A percentile compares a stretch with the other conserved stretches of the same genome.
Conservation (phyloP, 225 moss, liverwort and hornwort species). For the Anthoceros angustus region DNA sequence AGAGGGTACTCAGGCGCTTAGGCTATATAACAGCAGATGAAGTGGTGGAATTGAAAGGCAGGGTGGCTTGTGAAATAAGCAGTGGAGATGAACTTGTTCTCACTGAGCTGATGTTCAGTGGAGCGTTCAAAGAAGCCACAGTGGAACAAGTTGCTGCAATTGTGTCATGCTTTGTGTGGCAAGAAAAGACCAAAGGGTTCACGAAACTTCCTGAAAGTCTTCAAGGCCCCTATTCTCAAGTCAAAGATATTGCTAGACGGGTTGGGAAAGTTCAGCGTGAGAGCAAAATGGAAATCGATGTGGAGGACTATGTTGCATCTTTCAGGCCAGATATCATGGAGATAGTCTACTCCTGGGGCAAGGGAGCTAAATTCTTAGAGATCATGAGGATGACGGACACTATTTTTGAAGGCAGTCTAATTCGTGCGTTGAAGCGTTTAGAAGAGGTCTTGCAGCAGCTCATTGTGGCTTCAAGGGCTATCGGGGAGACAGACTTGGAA, state of each 20-base stretch:
- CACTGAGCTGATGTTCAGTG: conserved; percentile 76
- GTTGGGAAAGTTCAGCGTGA: conserved; percentile 82
- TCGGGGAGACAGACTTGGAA: conserved; percentile 73
- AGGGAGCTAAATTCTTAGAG: conserved; percentile 74
- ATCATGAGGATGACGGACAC: conserved; percentile 61
- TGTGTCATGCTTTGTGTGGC: conserved; percentile 84
- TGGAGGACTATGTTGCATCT: conserved; percentile 67
- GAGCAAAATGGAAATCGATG: conserved; percentile 71
- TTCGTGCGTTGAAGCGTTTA: conserved; percentile 69
- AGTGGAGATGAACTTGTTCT: conserved; percentile 89
- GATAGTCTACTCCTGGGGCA: conserved; percentile 66
- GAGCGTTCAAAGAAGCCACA: conserved; percentile 53
- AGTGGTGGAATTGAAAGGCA: conserved; percentile 80
- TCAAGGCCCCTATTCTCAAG: conserved; percentile 66
- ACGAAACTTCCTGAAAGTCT: conserved; percentile 68
- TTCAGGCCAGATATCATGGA: conserved; percentile 91
- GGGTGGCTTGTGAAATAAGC: conserved; percentile 93
- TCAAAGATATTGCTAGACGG: conserved; percentile 67
- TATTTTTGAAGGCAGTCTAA: conserved; percentile 86
- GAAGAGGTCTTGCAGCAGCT: conserved; percentile 94
- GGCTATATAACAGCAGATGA: conserved; percentile 80
- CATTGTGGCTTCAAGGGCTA: conserved; percentile 46
- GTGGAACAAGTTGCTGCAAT: conserved; percentile 74
- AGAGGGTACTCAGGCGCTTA: conserved; percentile 64
- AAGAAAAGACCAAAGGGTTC: conserved; percentile 56